Evolutionary conservation across 2,329 filamentous ascomycete genomes (phyloP).

Genomic region (Seiridium unicorne): DNA sequence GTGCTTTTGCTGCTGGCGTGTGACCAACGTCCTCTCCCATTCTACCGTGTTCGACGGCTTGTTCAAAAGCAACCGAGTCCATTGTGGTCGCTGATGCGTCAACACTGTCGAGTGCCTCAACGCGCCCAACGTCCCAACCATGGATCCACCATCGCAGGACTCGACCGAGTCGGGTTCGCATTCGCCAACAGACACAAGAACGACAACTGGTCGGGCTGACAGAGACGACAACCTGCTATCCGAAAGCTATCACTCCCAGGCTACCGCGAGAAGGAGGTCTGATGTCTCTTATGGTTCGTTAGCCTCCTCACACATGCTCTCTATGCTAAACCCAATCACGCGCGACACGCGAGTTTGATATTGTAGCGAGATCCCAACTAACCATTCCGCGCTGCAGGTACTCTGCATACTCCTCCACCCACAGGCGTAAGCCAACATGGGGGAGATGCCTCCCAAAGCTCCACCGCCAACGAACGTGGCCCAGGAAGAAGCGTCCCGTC

Average conservation of each 20-base stretch:
- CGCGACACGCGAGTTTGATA: background rate
- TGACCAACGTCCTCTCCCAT: background rate
- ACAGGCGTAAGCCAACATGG: slow-evolving; percentile 24
- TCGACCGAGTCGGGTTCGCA: slow-evolving; percentile 33
- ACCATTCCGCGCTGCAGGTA: background rate
- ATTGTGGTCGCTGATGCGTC: background rate
- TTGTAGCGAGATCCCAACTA: background rate
- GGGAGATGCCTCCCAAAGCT: slow-evolving; percentile 27
- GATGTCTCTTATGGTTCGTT: slow-evolving; percentile 56
- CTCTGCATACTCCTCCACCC: slow-evolving; percentile 31
- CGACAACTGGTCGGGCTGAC: slow-evolving; percentile 34
- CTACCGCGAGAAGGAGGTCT: slow-evolving; percentile 57
- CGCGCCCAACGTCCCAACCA: slow-evolving; percentile 21
- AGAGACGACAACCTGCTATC: slow-evolving; percentile 42
- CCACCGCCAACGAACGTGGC: slow-evolving; percentile 34
- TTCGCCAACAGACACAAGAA: slow-evolving; percentile 51
- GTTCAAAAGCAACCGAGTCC: background rate
- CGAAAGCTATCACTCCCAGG: slow-evolving; percentile 58
- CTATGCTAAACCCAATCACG: background rate
- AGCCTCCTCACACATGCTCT: background rate
- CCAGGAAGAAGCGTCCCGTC: slow-evolving; percentile 32
- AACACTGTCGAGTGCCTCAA: background rate
- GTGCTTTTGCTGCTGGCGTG: background rate
- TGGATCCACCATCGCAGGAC: slow-evolving; percentile 44
- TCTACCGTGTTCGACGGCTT: background rate